Evolutionary conservation across 805 yeast genomes (phyloP).

Genomic region (Sugiyamaella lignohabitans): DNA sequence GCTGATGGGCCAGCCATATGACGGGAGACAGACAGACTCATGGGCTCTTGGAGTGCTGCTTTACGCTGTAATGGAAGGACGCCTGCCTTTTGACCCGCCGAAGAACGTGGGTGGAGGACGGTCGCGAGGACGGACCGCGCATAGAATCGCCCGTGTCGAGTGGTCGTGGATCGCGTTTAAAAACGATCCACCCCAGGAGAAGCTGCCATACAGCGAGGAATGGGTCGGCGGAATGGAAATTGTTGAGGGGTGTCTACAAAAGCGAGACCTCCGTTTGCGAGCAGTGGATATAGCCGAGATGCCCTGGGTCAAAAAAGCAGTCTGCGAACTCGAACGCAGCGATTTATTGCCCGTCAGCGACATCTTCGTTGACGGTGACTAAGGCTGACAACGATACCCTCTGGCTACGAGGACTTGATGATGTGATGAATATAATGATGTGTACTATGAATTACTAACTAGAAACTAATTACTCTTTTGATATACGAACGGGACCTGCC

Average conservation of each 20-base stretch:
- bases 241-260: constrained; percentile 45
- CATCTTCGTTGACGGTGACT: background rate
- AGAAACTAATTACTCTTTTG: too few relatives aligned
- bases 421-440: too few relatives aligned
- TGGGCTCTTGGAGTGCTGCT: constrained; percentile 96
- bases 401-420: too few relatives aligned
- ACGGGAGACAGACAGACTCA: constrained; percentile 83
- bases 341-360: background rate
- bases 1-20: constrained; percentile 82
- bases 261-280: constrained; percentile 41
- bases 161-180: constrained; percentile 74
- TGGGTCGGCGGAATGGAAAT: constrained; percentile 45
- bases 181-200: constrained; percentile 28
- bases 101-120: constrained; percentile 35
- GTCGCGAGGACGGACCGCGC: constrained; percentile 58
- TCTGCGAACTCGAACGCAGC: background rate
- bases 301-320: constrained; percentile 20
- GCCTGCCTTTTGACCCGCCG: constrained; percentile 88
- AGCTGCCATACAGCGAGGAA: constrained; percentile 19
- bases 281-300: constrained; percentile 21
- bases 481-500: too few relatives aligned
- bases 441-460: too few relatives aligned
- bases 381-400: too few relatives aligned
- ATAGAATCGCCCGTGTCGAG: constrained; percentile 83
- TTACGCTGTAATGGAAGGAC: constrained; percentile 73